Conservation (phyloP, 1,284 basidiomycete genomes). For the Pseudozyma tsukubaensis region DNA sequence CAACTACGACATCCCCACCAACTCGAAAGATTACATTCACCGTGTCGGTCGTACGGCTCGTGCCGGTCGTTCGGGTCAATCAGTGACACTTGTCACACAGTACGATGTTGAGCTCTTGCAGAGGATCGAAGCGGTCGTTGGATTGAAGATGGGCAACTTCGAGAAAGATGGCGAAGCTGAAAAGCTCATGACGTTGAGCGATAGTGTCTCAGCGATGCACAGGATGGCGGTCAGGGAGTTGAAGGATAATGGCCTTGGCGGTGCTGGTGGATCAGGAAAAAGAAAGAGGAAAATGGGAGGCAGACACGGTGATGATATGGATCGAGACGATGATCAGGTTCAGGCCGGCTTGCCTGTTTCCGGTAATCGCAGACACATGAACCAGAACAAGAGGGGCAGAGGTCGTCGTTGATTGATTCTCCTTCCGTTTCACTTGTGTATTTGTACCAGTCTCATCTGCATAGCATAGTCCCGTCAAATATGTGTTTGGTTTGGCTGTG, state of each 20-base stretch:
- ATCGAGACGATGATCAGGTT: slow-evolving; percentile 65
- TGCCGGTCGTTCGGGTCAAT: slow-evolving; percentile 93
- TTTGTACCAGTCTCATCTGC: slow-evolving; percentile 3
- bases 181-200: slow-evolving; percentile 85
- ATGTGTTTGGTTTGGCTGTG: not conserved
- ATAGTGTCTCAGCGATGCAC: slow-evolving; percentile 89
- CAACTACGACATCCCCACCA: slow-evolving; percentile 97
- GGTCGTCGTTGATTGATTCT: slow-evolving; percentile 32
- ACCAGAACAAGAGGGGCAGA: slow-evolving; percentile 31
- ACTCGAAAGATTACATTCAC: slow-evolving; percentile 99
- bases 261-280: slow-evolving; percentile 59
- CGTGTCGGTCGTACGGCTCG: slow-evolving; percentile 96
- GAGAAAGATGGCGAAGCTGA: slow-evolving; percentile 85
- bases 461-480: not conserved
- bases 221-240: slow-evolving; percentile 82
- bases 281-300: slow-evolving; percentile 58
- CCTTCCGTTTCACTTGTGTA: slow-evolving; percentile 7
- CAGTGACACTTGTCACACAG: slow-evolving; percentile 95
- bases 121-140: slow-evolving; percentile 83
- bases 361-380: slow-evolving; percentile 31
- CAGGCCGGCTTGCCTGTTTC: slow-evolving; percentile 48
- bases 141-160: slow-evolving; percentile 92
- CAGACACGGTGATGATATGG: slow-evolving; percentile 59
- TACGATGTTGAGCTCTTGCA: slow-evolving; percentile 98
- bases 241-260: slow-evolving; percentile 61